These are phyloP conservation scores for Coemansia aciculifera DNA, from an alignment of 192 early-diverging fungal genomes.

Conservation along the genomic window DNA sequence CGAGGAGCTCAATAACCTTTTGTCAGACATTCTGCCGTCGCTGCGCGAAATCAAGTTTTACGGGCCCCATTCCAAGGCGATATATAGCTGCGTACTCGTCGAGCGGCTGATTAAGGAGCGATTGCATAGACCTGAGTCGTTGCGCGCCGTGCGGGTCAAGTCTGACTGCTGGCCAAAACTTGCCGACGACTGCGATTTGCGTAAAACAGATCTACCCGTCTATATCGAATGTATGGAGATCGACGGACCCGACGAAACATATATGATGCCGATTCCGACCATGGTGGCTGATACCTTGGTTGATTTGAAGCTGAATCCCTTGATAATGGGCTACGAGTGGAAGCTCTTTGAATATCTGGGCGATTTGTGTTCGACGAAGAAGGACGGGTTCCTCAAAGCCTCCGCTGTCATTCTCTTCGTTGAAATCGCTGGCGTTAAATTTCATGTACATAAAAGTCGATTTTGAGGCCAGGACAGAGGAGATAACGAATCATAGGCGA, in stretches of 20 bases:
- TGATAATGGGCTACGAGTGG: not conserved
- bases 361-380: too few species aligned
- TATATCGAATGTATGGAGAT: not conserved
- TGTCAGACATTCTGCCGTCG: slow-evolving; percentile 4
- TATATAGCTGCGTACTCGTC: slow-evolving; percentile 3
- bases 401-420: not conserved
- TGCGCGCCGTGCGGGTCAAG: not conserved
- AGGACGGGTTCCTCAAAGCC: too few species aligned
- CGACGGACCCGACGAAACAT: not conserved
- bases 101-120: slow-evolving; percentile 17
- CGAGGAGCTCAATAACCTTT: not conserved
- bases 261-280: not conserved
- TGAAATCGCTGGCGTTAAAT: slow-evolving; percentile 15
- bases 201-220: not conserved
- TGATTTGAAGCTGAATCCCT: slow-evolving; percentile 10
- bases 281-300: slow-evolving; percentile 9
- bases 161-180: not conserved
- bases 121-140: not conserved
- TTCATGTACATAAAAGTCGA: too few species aligned
- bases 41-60: slow-evolving; percentile 13
- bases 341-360: slow-evolving; percentile 8
- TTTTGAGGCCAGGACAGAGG: too few species aligned
- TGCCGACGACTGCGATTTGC: not conserved
- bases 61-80: not conserved
- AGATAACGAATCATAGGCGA: too few species aligned